These are phyloP conservation scores for Penicillium sp. DNA, from an alignment of 2,329 filamentous ascomycete species.

Conservation along the genomic window DNA sequence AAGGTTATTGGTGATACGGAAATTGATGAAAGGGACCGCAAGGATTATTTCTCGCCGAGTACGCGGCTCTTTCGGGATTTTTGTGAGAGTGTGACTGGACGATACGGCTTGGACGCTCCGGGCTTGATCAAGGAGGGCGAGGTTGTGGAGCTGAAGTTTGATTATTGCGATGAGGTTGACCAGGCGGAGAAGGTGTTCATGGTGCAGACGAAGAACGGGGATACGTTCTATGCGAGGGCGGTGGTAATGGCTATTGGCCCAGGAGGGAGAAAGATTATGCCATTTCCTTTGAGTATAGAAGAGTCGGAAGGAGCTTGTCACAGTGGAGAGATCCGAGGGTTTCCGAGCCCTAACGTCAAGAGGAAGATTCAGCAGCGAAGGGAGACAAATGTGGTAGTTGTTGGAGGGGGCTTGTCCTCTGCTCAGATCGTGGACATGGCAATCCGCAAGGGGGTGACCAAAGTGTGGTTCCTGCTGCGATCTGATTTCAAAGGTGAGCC, in stretches of 20 bases:
- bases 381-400: constrained; percentile 69
- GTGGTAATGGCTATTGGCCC: constrained; percentile 75
- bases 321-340: constrained; percentile 65
- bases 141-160: constrained; percentile 66
- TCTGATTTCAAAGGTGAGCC: constrained; percentile 51
- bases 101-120: constrained; percentile 61
- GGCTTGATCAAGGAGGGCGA: constrained; percentile 64
- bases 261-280: constrained; percentile 62
- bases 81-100: constrained; percentile 61
- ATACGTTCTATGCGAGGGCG: constrained; percentile 61
- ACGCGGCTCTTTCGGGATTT: constrained; percentile 66
- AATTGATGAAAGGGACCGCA: constrained; percentile 70
- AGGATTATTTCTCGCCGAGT: constrained; percentile 72
- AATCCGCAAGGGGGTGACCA: constrained; percentile 66
- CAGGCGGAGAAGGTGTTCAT: constrained; percentile 65
- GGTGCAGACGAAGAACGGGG: constrained; percentile 60
- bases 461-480: constrained; percentile 74
- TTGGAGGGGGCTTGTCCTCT: constrained; percentile 77
- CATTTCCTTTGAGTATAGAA: constrained; percentile 45
- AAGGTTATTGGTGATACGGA: constrained; percentile 45
- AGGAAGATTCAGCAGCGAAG: constrained; percentile 56
- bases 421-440: constrained; percentile 74
- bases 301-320: constrained; percentile 62
- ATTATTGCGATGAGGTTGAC: constrained; percentile 50
- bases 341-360: constrained; percentile 60